A percentile compares a stretch with the other conserved stretches of the same genome.
These are phyloP conservation scores for Aegilops tauschii DNA, from an alignment of 176 grass and related monocot species.

Conservation along the genomic window DNA sequence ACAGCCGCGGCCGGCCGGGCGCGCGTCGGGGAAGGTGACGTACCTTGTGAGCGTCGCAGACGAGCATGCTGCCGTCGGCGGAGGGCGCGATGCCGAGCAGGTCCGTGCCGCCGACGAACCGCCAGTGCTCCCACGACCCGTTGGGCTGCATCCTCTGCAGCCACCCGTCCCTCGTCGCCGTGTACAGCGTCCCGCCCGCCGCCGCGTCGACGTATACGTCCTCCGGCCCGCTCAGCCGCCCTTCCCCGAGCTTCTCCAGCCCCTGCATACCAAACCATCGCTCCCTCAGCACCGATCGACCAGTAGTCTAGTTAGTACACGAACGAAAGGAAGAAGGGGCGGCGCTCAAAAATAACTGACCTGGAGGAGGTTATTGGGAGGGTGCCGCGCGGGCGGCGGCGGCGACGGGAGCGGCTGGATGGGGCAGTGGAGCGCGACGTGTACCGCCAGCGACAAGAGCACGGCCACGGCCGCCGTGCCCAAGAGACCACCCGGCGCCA, in stretches of 20 bases:
- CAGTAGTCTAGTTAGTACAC: neutral
- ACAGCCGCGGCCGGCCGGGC: no score
- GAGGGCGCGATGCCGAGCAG: conserved; percentile 49
- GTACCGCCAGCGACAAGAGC: conserved; percentile 7
- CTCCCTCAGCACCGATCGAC: no score
- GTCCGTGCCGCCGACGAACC: conserved; percentile 33
- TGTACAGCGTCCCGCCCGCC: conserved; percentile 48
- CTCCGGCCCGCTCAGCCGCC: conserved; percentile 46
- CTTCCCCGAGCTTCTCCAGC: conserved; percentile 64
- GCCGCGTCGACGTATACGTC: conserved; percentile 59
- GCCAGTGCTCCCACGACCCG: conserved; percentile 59
- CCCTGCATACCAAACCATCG: conserved; percentile 2
- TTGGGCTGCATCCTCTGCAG: conserved; percentile 54
- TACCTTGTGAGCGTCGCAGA: conserved; percentile 59
- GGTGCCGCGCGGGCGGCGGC: conserved; percentile 3
- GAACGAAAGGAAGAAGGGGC: no score
- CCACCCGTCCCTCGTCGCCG: conserved; percentile 66
- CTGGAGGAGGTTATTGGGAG: conserved; percentile 57
- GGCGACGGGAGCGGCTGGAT: conserved; percentile 45
- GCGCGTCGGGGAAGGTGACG: no score
- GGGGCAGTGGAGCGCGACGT: conserved; percentile 49
- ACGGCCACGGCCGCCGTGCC: conserved; percentile 15
- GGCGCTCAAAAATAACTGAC: neutral
- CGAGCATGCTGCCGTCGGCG: conserved; percentile 35
- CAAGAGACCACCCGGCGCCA: neutral